Percentiles rank a stretch among this genome's conserved stretches.
phyloP scores from a whole-genome alignment of 805 yeast genomes.

The Blastobotrys mokoenaii region DNA sequence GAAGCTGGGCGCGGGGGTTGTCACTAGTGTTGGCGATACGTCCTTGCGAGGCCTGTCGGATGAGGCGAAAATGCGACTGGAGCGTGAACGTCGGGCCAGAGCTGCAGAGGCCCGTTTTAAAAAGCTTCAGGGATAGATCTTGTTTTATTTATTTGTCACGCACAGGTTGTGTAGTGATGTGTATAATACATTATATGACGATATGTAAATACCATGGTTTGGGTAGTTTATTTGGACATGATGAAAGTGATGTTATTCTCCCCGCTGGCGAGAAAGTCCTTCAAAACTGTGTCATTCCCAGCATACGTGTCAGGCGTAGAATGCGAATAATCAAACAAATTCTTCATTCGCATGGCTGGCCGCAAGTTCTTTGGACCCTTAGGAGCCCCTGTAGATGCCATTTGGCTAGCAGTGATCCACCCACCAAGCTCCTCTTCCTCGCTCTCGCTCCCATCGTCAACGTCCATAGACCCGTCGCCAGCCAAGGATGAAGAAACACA shows the following conservation, averaged over 20 bases:
- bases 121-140: constrained; percentile 9
- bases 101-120: constrained; percentile 87
- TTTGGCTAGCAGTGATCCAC: constrained; percentile 54
- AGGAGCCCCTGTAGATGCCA: constrained; percentile 20
- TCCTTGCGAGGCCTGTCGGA: constrained; percentile 48
- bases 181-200: constrained; percentile 22
- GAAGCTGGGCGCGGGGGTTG: constrained; percentile 18
- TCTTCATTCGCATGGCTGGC: constrained; percentile 42
- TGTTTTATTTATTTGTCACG: not conserved
- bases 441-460: constrained; percentile 19
- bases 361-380: constrained; percentile 24
- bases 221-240: constrained; percentile 28
- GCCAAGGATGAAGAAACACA: constrained; percentile 9
- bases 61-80: constrained; percentile 65
- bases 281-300: not conserved
- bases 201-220: constrained; percentile 24
- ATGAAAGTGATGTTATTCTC: constrained; percentile 30
- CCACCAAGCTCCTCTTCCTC: constrained; percentile 20
- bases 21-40: constrained; percentile 16
- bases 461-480: constrained; percentile 17
- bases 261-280: no score
- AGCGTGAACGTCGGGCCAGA: constrained; percentile 92
- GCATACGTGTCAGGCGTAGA: constrained; percentile 37
- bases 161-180: no score
- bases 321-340: constrained; percentile 57